These are phyloP conservation scores for Spizellomyces punctatus DNA, from an alignment of 192 early-diverging fungal species.

Conservation along the genomic window DNA sequence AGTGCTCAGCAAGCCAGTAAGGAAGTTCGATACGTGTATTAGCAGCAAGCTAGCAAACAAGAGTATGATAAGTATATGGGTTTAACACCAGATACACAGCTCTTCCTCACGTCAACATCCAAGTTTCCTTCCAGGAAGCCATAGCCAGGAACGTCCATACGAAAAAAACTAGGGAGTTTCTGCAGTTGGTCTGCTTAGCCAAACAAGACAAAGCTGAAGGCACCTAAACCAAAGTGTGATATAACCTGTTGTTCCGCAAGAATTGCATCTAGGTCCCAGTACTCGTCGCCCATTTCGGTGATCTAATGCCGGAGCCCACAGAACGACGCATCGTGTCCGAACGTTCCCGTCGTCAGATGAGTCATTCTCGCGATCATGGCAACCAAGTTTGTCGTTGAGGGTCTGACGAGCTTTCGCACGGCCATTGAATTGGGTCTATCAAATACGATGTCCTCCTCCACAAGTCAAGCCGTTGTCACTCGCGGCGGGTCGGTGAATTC, in stretches of 20 bases:
- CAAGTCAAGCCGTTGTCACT: too few species aligned
- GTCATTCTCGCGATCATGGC: too few species aligned
- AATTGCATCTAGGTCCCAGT: slow-evolving; percentile 49
- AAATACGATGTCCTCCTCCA: too few species aligned
- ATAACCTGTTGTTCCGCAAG: slow-evolving; percentile 48
- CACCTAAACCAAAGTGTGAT: not conserved
- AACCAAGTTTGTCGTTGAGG: too few species aligned
- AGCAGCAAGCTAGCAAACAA: slow-evolving; percentile 35
- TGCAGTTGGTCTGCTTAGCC: not conserved
- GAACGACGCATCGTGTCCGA: too few species aligned
- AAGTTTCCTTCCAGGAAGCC: slow-evolving; percentile 47
- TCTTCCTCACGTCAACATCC: slow-evolving; percentile 24
- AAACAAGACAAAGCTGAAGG: not conserved
- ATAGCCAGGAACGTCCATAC: slow-evolving; percentile 43
- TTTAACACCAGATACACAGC: not conserved
- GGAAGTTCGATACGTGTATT: slow-evolving; percentile 45
- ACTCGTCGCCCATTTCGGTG: slow-evolving; percentile 33
- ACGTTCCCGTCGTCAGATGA: too few species aligned
- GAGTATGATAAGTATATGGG: not conserved
- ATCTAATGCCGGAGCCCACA: too few species aligned
- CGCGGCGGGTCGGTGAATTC: too few species aligned
- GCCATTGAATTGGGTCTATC: too few species aligned
- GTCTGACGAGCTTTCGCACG: too few species aligned
- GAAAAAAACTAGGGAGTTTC: slow-evolving; percentile 48
- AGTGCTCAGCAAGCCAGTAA: slow-evolving; percentile 43